Percentiles rank a stretch among this genome's conserved stretches.
These are phyloP conservation scores for Pyricularia pennisetigena DNA, from an alignment of 2,329 filamentous ascomycete species.

Conservation along the genomic window DNA sequence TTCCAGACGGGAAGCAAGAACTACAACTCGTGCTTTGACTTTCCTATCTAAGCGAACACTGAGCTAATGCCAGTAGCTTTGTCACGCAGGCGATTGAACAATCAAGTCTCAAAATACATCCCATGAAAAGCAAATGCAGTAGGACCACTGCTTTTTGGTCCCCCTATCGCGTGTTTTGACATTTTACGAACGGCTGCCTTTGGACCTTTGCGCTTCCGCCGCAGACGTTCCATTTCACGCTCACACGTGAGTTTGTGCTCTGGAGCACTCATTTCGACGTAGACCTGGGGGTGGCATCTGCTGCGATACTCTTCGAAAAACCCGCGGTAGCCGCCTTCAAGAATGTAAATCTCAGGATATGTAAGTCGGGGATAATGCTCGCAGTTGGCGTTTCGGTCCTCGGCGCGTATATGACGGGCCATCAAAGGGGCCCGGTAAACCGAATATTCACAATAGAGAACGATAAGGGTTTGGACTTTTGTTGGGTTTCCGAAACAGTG, in stretches of 20 bases:
- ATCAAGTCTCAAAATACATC: too few species aligned
- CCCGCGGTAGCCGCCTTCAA: slow-evolving; percentile 90
- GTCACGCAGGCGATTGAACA: too few species aligned
- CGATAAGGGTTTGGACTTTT: slow-evolving; percentile 64
- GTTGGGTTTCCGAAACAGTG: slow-evolving; percentile 65
- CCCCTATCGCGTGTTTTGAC: too few species aligned
- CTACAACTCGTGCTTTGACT: too few species aligned
- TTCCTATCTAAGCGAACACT: too few species aligned
- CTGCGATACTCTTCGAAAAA: slow-evolving; percentile 75
- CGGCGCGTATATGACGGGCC: slow-evolving; percentile 84
- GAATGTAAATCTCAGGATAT: slow-evolving; percentile 96
- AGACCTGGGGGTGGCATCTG: slow-evolving; percentile 87
- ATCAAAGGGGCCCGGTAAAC: slow-evolving; percentile 93
- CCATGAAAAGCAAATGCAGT: too few species aligned
- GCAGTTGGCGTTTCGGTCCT: slow-evolving; percentile 77
- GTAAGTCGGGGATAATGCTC: slow-evolving; percentile 79
- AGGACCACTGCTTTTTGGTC: too few species aligned
- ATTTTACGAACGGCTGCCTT: too few species aligned
- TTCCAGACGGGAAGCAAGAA: too few species aligned
- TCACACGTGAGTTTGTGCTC: slow-evolving; percentile 91
- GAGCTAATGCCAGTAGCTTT: too few species aligned
- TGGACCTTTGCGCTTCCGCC: slow-evolving; percentile 67
- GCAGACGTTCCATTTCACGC: slow-evolving; percentile 86
- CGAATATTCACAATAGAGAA: slow-evolving; percentile 98
- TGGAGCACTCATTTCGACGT: slow-evolving; percentile 91